Evolutionary conservation across 768 basidiomycete genomes (phyloP).

Genomic region (Suillus cothurnatus): DNA sequence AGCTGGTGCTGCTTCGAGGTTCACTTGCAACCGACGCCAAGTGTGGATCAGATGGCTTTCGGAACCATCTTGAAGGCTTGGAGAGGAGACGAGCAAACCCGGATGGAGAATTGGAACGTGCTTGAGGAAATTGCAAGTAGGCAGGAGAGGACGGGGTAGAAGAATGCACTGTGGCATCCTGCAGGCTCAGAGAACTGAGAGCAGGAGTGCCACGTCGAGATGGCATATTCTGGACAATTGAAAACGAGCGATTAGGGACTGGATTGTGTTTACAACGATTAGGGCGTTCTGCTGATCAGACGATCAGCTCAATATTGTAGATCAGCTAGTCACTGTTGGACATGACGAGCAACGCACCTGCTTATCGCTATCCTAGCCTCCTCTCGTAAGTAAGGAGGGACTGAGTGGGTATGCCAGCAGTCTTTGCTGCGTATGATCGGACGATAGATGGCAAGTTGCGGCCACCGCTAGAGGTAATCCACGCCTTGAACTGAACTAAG

Average conservation of each 20-base stretch:
- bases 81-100: conserved; percentile 67
- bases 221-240: conserved; percentile 38
- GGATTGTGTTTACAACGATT: conserved; percentile 8
- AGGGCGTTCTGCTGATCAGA: neutral
- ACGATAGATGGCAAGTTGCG: conserved; percentile 79
- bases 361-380: conserved; percentile 1
- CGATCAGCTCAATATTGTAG: neutral
- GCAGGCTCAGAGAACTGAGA: conserved; percentile 42
- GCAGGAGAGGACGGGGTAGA: conserved; percentile 36
- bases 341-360: neutral
- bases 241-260: conserved; percentile 16
- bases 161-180: conserved; percentile 27
- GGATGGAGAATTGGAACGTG: conserved; percentile 65
- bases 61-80: conserved; percentile 75
- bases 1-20: conserved; percentile 51
- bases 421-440: conserved; percentile 90
- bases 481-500: conserved; percentile 78
- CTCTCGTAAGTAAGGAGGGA: no score
- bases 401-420: conserved; percentile 80
- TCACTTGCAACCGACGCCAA: conserved; percentile 41
- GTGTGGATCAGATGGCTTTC: conserved; percentile 58
- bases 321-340: neutral
- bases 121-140: conserved; percentile 39
- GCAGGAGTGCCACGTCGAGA: conserved; percentile 49
- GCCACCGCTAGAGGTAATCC: conserved; percentile 68